Evolutionary conservation across 2,329 filamentous ascomycete species (phyloP).

Genomic region (Catunica adiposa): DNA sequence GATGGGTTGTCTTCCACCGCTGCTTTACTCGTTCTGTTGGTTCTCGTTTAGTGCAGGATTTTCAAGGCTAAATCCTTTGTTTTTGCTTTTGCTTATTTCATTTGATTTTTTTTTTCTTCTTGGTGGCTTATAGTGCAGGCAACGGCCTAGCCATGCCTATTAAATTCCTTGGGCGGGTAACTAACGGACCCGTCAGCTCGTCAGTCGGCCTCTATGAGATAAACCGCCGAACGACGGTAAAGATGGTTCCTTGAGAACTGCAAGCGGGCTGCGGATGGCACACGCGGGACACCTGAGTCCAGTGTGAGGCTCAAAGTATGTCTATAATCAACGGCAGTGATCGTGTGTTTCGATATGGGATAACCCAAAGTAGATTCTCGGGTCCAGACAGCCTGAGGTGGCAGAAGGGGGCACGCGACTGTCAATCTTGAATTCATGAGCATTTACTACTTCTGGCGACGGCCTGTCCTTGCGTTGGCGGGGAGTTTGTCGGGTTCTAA

Average conservation of each 20-base stretch:
- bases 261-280: background rate
- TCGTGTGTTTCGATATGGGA: background rate
- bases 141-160: background rate
- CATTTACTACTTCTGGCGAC: background rate
- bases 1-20: background rate
- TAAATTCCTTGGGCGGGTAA: background rate
- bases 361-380: background rate
- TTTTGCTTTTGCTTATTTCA: too few relatives aligned
- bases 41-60: background rate
- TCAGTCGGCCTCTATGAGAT: background rate
- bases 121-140: background rate
- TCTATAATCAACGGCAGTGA: too few relatives aligned
- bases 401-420: background rate
- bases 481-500: background rate
- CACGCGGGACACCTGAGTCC: background rate
- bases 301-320: too few relatives aligned
- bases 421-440: background rate
- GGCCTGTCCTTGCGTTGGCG: background rate
- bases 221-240: slow-evolving; percentile 8
- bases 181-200: background rate
- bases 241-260: slow-evolving; percentile 6
- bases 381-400: background rate
- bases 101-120: too few relatives aligned
- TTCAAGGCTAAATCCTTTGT: too few relatives aligned
- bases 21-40: background rate